Evolutionary conservation across 495 filamentous ascomycete genomes (phyloP), one percentile per base, ranked within the genome.

Genomic region (Lasiosphaeria hispida): DNA sequence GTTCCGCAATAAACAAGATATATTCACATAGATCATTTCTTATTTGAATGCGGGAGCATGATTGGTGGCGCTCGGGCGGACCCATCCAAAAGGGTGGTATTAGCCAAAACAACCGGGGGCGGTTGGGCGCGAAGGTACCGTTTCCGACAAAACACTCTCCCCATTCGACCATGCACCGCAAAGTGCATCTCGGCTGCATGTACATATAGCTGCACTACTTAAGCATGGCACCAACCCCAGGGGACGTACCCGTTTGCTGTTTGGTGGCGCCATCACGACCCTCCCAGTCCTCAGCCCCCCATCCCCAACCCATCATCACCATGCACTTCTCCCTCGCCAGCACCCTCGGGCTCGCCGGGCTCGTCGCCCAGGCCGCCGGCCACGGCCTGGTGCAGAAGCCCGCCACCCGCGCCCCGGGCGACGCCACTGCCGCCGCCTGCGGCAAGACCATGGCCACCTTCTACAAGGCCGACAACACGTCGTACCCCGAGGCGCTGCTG

Each of bases 401-500:
- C 0, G 69, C 75, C 1, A 75, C 82, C 48, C 85, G 87, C 58
- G 71, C 75, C 55, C 85, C 85, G 6, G 87, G 87, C 34, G 50
- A 75, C 34, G 82, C 84, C 47, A 85, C 86, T 61, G 60, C 73
- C 19, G 71, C 81, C 1, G 81, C 80, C 33, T 91, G 87, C 67
- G 86, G 87, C 43, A 69, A 76, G 55, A 80, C 85, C 61, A 79
- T 87, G 63, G 75, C 77, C 54, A 73, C 76, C 65, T 84, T 84
- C 71, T 82, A 88, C 71, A 65, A 71, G 47, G 67, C 77, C 30
- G 85, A 88, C 77, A 79, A 82, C 70, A 86, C 86, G 54, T 85
- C 83, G 49, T 88, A 89, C 72, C 75, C 88, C 15, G 85, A 90
- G 64, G 82, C 81, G 10, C 76, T 86, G 40, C 74, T 86, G n/a